These are phyloP conservation scores for Cajanus cajan DNA, from an alignment of 306 rosid species.

Conservation along the genomic window DNA sequence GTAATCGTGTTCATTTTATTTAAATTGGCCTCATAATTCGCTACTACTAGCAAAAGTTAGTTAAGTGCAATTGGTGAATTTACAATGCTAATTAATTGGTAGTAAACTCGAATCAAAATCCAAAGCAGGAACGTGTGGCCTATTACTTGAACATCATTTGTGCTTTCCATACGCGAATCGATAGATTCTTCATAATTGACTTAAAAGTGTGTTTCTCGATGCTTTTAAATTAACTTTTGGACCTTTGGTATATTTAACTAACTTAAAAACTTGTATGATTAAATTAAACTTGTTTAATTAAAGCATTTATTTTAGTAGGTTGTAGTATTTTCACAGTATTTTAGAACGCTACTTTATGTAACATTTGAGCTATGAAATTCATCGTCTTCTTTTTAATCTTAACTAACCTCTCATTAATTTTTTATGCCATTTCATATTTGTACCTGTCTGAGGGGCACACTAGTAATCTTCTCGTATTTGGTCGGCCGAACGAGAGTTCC, in stretches of 20 bases:
- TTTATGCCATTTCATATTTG: too few relatives aligned
- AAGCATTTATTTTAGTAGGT: not conserved
- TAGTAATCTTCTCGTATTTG: too few relatives aligned
- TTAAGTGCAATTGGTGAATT: not conserved
- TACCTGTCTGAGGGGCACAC: too few relatives aligned
- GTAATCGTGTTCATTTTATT: too few relatives aligned
- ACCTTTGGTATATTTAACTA: not conserved
- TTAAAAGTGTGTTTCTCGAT: not conserved
- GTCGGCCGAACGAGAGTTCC: too few relatives aligned
- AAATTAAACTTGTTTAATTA: not conserved
- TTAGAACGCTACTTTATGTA: not conserved
- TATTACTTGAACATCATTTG: not conserved
- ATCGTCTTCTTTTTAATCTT: not conserved
- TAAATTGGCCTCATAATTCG: not conserved
- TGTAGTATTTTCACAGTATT: not conserved
- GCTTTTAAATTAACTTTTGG: not conserved
- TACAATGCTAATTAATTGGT: not conserved
- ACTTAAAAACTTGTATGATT: not conserved
- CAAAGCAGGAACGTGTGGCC: not conserved
- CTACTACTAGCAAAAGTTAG: not conserved
- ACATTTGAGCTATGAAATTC: not conserved
- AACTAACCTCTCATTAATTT: not conserved
- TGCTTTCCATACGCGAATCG: not conserved
- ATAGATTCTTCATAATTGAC: not conserved
- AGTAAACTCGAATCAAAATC: not conserved